Evolutionary conservation across 2,329 filamentous ascomycete species (phyloP).

Genomic region (Aspergillus tubingensis): DNA sequence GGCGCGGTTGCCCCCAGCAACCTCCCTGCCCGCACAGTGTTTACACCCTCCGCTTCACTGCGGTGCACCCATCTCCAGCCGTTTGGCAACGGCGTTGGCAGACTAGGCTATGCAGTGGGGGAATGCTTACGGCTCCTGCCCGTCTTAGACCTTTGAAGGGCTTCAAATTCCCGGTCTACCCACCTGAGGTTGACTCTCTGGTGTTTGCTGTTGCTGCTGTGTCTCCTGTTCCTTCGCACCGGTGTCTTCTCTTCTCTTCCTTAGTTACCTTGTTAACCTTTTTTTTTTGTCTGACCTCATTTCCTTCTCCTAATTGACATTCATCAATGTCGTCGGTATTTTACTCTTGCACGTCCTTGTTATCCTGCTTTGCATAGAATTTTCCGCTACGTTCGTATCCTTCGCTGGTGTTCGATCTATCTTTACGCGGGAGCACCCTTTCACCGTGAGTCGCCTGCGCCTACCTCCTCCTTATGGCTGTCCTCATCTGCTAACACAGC

Average conservation of each 20-base stretch:
- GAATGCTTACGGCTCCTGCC: constrained; percentile 30
- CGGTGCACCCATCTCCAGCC: constrained; percentile 27
- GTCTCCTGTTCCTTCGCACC: constrained; percentile 11
- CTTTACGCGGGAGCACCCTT: constrained; percentile 10
- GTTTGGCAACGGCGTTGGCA: constrained; percentile 21
- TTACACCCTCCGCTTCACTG: constrained; percentile 31
- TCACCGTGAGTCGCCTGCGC: constrained; percentile 20
- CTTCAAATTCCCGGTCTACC: constrained; percentile 34
- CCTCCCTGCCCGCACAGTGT: constrained; percentile 32
- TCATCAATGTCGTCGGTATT: constrained; percentile 20
- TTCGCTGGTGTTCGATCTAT: constrained; percentile 11
- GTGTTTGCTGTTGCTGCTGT: constrained; percentile 11
- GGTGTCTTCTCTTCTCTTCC: constrained; percentile 11
- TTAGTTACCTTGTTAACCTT: background rate
- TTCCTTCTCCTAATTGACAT: constrained; percentile 8
- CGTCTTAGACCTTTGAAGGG: constrained; percentile 22
- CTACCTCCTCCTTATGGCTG: constrained; percentile 3
- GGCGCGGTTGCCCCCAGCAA: constrained; percentile 37
- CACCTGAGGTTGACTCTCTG: constrained; percentile 16
- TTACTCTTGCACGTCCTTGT: constrained; percentile 6
- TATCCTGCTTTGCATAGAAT: constrained; percentile 6
- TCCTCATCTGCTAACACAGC: constrained; percentile 4
- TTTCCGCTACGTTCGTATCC: constrained; percentile 1
- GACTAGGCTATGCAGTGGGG: constrained; percentile 20
- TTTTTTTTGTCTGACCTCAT: background rate